Base-by-base conservation (phyloP, 805 yeast species). In the Lipomyces lipofer region DNA sequence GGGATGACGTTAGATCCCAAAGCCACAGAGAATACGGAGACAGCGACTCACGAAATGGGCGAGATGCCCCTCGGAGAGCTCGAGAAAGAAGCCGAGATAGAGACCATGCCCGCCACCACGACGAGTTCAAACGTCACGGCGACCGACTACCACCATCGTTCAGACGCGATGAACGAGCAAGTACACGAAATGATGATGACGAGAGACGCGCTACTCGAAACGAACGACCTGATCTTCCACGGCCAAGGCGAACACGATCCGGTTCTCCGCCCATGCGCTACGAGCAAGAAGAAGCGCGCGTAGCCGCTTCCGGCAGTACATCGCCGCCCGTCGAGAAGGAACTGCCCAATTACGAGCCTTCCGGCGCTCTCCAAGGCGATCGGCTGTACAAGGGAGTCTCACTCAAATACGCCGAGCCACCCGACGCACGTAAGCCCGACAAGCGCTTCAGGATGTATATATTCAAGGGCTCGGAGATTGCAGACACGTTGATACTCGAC, bases 371-470 rank as follows among this genome's bases (percentile, higher is more conserved):
- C 19, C 39, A 47, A 9, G 60, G 50, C 43, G 64, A 60, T 32
- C 50, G 43, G 17, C 24, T 63, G n/a, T 54, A 51, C 42, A 53
- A 56, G 29, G 58, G 59, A 3, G 54, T 52, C 10, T 42, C 60
- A 5, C 38, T 60, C 15, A 53, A 62, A 33, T 63, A 63, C 43
- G 52, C 47, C 10, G 65, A 63, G 33, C 66, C 66, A 4, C 43
- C 52, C 6, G 62, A 56, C 13, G 51, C 63, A 3, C 44, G 59
- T 2, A 52, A 49, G 15, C 66, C 66, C 1, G 57, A 49, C 9
- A 43, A 56, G 21, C 15, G 38, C 19, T 63, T 47, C 33, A 36
- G 60, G 21, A 46, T 63, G 15, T 59, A 49, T 28, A 61, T 63
- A n/a, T 63, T 63, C 51, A 59, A 61, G 28, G 46, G 17, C 17